These are phyloP conservation scores for Petasospora fabianii DNA, from an alignment of 1,139 yeast genomes.

Conservation along the genomic window DNA sequence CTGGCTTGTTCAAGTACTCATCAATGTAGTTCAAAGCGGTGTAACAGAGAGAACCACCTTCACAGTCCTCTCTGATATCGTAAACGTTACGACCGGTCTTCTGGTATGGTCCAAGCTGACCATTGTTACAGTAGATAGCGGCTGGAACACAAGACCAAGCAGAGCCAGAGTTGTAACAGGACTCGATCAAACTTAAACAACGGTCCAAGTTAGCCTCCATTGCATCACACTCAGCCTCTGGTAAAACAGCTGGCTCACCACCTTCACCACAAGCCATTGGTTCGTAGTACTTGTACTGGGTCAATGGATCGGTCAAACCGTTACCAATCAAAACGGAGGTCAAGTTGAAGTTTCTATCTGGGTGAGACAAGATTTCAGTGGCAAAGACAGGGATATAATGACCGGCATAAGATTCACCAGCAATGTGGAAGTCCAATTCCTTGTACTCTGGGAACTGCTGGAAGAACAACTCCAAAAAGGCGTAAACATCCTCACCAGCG, in stretches of 20 bases:
- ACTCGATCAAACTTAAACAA: conserved; percentile 73
- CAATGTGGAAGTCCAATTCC: conserved; percentile 78
- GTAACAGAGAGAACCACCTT: conserved; percentile 77
- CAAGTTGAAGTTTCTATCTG: conserved; percentile 76
- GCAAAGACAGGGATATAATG: conserved; percentile 96
- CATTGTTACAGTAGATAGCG: conserved; percentile 83
- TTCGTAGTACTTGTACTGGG: conserved; percentile 83
- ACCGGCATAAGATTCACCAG: conserved; percentile 99
- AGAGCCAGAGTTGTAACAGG: conserved; percentile 75
- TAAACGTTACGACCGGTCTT: conserved; percentile 90
- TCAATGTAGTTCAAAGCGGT: conserved; percentile 63
- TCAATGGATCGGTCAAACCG: conserved; percentile 90
- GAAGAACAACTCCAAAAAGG: conserved; percentile 86
- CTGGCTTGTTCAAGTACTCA: conserved; percentile 62
- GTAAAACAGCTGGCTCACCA: conserved; percentile 77
- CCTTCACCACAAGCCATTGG: conserved; percentile 98
- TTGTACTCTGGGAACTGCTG: conserved; percentile 84
- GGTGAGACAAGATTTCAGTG: conserved; percentile 74
- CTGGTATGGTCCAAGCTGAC: conserved; percentile 82
- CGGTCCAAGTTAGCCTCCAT: conserved; percentile 76
- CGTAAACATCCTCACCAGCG: conserved; percentile 91
- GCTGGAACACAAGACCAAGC: conserved; percentile 95
- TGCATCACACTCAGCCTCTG: conserved; percentile 71
- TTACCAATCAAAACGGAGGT: conserved; percentile 91
- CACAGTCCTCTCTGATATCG: conserved; percentile 87